These are phyloP conservation scores for Phytophthora multivora DNA, from an alignment of 352 stramenopile species.

Conservation along the genomic window DNA sequence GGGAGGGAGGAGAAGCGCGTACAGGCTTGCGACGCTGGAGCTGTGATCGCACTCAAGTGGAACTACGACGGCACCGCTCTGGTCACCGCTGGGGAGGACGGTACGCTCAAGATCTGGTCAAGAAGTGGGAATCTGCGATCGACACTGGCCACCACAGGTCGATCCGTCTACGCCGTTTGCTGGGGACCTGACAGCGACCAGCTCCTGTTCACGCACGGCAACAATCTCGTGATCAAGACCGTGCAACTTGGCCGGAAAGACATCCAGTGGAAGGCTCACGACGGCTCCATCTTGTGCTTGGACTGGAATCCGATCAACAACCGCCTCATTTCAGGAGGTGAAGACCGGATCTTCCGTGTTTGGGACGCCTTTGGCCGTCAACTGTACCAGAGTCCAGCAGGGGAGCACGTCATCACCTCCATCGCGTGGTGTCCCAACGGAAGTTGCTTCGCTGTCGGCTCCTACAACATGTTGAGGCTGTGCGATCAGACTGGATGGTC, in stretches of 20 bases:
- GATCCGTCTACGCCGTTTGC: slow-evolving; percentile 88
- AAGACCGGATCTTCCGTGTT: slow-evolving; percentile 93
- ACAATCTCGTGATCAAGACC: slow-evolving; percentile 91
- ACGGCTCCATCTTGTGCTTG: slow-evolving; percentile 90
- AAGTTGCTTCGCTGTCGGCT: slow-evolving; percentile 90
- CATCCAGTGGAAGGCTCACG: slow-evolving; percentile 92
- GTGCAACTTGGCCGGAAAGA: slow-evolving; percentile 88
- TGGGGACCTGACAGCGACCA: slow-evolving; percentile 93
- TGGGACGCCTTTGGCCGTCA: slow-evolving; percentile 93
- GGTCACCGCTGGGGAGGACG: slow-evolving; percentile 91
- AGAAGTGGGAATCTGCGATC: slow-evolving; percentile 88
- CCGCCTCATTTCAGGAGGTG: slow-evolving; percentile 90
- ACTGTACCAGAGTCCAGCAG: slow-evolving; percentile 82
- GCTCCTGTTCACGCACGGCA: slow-evolving; percentile 88
- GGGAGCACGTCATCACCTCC: slow-evolving; percentile 92
- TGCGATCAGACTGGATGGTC: slow-evolving; percentile 95
- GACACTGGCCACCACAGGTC: slow-evolving; percentile 80
- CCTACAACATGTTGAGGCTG: slow-evolving; percentile 92
- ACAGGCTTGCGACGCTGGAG: slow-evolving; percentile 74
- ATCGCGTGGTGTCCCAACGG: slow-evolving; percentile 93
- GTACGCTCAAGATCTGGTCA: slow-evolving; percentile 93
- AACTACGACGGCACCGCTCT: slow-evolving; percentile 93
- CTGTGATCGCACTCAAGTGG: slow-evolving; percentile 92
- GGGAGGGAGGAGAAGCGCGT: slow-evolving; percentile 94
- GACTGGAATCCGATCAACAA: slow-evolving; percentile 95